Base-by-base conservation (phyloP, 768 basidiomycete species). In the Glaciozyma antarctica region DNA sequence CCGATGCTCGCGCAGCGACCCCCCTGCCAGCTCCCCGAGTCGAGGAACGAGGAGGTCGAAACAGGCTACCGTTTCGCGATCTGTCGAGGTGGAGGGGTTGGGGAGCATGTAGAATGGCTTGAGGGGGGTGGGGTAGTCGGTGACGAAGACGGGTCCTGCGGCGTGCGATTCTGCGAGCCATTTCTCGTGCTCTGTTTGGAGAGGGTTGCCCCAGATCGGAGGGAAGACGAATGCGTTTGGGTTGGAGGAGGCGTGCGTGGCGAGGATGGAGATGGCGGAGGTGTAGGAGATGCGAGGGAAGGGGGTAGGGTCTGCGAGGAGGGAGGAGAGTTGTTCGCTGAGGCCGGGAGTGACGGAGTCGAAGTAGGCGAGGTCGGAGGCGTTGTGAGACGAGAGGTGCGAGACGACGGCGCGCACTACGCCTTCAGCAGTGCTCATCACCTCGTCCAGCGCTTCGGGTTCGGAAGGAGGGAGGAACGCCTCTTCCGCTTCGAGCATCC, bases 401-500 rank as follows among this genome's bases (percentile, higher is more conserved):
- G 16, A 17, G 17, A 28, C 53, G 57, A 58, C 26, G 43, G 75
- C 70, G 78, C 79, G 83, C 68, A 82, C 80, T 60, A 77, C 80
- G 24, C 76, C 79, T 74, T 88, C 87, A 4, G 83, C 81, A 28
- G 86, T 77, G 52, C 76, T 72, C 75, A 85, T 83, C 22, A 88
- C 75, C 49, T 81, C 79, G 4, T 78, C 78, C 6, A 86, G 75
- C 12, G 75, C 75, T 28, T 72, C 70, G 26, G 54, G 38, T 4
- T 43, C 19, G 41, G 55, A 32, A 0, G 64, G 55, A 26, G 59
- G 60, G n/a, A 74, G 44, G 60, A 85, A 87, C 0, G 85, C 85
- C 82, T 90, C 86, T 75, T 99, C 95, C 0, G 89, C 93, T 78
- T 99, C 95, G 61, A 97, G 83, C 95, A 99, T 99, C 88, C 90